Evolutionary conservation across 1,139 yeast genomes (phyloP), one percentile per base, ranked within the genome.

Genomic region (Zhuliangozyma parablackwelliae): DNA sequence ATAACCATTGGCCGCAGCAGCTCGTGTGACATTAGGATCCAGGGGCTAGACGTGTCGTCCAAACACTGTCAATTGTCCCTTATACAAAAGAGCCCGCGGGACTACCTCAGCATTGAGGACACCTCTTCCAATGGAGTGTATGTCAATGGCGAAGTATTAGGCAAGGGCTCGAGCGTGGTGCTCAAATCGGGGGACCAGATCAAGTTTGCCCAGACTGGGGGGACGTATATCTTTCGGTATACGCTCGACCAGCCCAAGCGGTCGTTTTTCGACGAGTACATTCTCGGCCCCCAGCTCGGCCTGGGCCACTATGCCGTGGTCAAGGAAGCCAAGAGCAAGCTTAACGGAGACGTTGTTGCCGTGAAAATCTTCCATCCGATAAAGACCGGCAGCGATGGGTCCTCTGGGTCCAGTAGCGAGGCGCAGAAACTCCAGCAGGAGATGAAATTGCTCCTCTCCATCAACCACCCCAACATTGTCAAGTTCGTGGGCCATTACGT

Each of bases 251-350:
- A 44, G 16, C 53, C 32, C 45, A 46, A 51, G 43, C 46, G 50
- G 33, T 62, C 80, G 7, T 78, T 82, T 43, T 78, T 72, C 45
- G 85, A 81, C 50, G 74, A 75, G 42, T 84, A 81, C 50, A 63
- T 77, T 1, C 47, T 82, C 29, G 85, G 86, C 0, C 68, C 65
- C 39, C 78, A 80, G 45, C 59, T 84, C 23, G 94, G 94, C 0
- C 63, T 82, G 4, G 94, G 94, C 0, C 92, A 82, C 58, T 84
- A 83, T 54, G 92, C 92, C 1, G 77, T 80, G 13, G 94, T 84
- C 2, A 80, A 78, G 51, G 87, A 82, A 45, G 88, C 88, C 2
- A 63, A 70, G 20, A 71, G 76, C 45, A 72, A 80, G 45, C 56
- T 60, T 11, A 70, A 80, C 0, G 87, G 87, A 0, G 72, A 72